phyloP scores from a whole-genome alignment of 2,329 filamentous ascomycete species.

The Pestalotiopsis sp. region DNA sequence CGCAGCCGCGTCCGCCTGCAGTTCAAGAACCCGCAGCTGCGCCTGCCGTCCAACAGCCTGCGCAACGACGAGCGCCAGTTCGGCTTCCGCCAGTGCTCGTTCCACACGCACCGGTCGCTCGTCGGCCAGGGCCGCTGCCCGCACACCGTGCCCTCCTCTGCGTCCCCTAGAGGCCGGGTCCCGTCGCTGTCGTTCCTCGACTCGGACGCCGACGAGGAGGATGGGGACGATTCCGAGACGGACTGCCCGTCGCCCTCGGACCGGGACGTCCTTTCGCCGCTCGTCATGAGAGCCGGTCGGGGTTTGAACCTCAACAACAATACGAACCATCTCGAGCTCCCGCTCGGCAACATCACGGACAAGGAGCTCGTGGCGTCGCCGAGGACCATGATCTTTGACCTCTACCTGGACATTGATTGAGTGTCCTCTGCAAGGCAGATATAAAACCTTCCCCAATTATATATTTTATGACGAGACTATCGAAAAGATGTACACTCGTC shows the following conservation, averaged over 20 bases:
- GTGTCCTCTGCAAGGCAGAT: background rate
- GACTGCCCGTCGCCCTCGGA: background rate
- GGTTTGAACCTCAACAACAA: background rate
- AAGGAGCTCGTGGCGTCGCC: constrained; percentile 8
- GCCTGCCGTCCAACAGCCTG: constrained; percentile 55
- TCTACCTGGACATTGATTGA: constrained; percentile 12
- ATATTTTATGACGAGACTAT: background rate
- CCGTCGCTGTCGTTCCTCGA: background rate
- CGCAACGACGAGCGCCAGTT: constrained; percentile 58
- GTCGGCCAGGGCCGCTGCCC: constrained; percentile 57
- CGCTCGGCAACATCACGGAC: background rate
- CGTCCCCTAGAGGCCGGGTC: background rate
- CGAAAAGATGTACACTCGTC: no score
- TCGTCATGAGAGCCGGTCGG: background rate
- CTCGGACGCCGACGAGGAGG: constrained; percentile 3
- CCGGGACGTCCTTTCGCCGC: background rate
- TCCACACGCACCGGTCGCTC: constrained; percentile 56
- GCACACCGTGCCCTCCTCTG: constrained; percentile 28
- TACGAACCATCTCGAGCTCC: background rate
- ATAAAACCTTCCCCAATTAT: background rate
- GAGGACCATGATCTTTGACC: constrained; percentile 13
- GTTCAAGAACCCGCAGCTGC: constrained; percentile 62
- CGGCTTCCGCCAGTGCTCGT: constrained; percentile 62
- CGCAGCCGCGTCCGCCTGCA: constrained; percentile 49
- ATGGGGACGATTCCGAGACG: constrained; percentile 1